These are phyloP conservation scores for Knoxdaviesia proteae DNA, from an alignment of 2,329 filamentous ascomycete genomes.

Conservation along the genomic window DNA sequence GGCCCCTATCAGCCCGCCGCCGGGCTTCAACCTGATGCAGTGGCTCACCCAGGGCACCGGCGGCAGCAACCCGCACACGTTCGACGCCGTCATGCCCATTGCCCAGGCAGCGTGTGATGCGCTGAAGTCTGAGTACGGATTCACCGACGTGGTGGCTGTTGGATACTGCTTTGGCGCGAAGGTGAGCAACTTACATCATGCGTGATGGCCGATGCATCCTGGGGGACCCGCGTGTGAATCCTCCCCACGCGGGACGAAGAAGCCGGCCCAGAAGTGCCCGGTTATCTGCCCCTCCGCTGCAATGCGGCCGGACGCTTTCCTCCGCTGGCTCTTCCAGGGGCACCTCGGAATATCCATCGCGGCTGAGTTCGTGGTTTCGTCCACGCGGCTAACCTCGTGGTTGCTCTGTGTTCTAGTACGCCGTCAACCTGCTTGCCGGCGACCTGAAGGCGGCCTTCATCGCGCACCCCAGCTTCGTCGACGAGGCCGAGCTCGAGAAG, in stretches of 20 bases:
- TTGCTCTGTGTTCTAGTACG: slow-evolving; percentile 25
- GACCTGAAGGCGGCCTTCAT: slow-evolving; percentile 50
- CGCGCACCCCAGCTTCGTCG: slow-evolving; percentile 61
- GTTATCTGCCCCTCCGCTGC: too few relatives aligned
- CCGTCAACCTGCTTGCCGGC: slow-evolving; percentile 41
- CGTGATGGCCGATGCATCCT: too few relatives aligned
- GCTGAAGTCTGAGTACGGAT: slow-evolving; percentile 30
- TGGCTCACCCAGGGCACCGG: slow-evolving; percentile 18
- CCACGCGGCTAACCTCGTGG: too few relatives aligned
- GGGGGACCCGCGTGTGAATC: too few relatives aligned
- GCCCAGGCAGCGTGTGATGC: slow-evolving; percentile 23
- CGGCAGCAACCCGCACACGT: slow-evolving; percentile 23
- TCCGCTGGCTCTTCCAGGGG: too few relatives aligned
- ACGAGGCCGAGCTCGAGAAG: slow-evolving; percentile 40
- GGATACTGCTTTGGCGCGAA: slow-evolving; percentile 65
- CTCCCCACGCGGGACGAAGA: not conserved
- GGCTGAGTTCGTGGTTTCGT: too few relatives aligned
- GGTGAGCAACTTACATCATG: slow-evolving; percentile 14
- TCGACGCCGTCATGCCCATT: slow-evolving; percentile 11
- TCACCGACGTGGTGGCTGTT: slow-evolving; percentile 39
- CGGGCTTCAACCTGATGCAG: slow-evolving; percentile 22
- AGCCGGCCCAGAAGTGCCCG: too few relatives aligned
- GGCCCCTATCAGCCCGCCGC: not conserved
- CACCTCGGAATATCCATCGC: too few relatives aligned
- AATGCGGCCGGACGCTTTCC: not conserved